These are phyloP conservation scores for Neonectria hederae DNA, from an alignment of 2,329 filamentous ascomycete species.

Conservation along the genomic window DNA sequence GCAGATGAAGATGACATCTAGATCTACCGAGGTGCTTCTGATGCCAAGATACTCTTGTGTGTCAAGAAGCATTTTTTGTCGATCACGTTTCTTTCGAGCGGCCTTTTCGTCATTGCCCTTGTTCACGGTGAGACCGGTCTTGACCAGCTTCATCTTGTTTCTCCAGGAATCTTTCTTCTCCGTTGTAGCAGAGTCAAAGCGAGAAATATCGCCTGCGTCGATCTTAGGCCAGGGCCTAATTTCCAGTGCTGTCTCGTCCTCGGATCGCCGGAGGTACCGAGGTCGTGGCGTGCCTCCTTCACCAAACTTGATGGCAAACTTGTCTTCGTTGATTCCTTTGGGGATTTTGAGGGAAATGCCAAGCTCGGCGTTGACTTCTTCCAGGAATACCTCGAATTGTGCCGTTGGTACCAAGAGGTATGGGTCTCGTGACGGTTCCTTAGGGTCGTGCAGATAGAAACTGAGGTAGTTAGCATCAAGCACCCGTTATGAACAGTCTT, in stretches of 20 bases:
- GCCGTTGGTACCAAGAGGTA: conserved; percentile 73
- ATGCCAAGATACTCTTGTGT: conserved; percentile 78
- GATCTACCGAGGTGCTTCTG: conserved; percentile 10
- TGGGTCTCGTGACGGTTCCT: conserved; percentile 57
- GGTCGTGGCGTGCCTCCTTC: conserved; percentile 70
- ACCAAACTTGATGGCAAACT: conserved; percentile 71
- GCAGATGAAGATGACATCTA: conserved; percentile 70
- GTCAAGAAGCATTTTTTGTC: conserved; percentile 67
- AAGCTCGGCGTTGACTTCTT: conserved; percentile 70
- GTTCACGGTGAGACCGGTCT: conserved; percentile 28
- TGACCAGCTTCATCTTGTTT: conserved; percentile 35
- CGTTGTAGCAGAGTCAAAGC: conserved; percentile 40
- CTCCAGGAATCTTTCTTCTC: conserved; percentile 31
- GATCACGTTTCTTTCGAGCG: conserved; percentile 59
- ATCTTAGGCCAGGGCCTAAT: conserved; percentile 49
- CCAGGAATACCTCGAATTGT: conserved; percentile 73
- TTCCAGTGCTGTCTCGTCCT: conserved; percentile 51
- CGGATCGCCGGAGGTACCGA: conserved; percentile 70
- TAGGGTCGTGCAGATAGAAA: conserved; percentile 72
- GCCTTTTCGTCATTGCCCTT: conserved; percentile 55
- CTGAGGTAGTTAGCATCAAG: conserved; percentile 50
- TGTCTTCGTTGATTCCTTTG: conserved; percentile 55
- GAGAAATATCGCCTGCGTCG: conserved; percentile 45
- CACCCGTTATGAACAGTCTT: not conserved
- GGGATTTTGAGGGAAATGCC: conserved; percentile 67